Evolutionary conservation across 139 green algal genomes (phyloP).

Genomic region (Protoeuglena noctilucae): DNA sequence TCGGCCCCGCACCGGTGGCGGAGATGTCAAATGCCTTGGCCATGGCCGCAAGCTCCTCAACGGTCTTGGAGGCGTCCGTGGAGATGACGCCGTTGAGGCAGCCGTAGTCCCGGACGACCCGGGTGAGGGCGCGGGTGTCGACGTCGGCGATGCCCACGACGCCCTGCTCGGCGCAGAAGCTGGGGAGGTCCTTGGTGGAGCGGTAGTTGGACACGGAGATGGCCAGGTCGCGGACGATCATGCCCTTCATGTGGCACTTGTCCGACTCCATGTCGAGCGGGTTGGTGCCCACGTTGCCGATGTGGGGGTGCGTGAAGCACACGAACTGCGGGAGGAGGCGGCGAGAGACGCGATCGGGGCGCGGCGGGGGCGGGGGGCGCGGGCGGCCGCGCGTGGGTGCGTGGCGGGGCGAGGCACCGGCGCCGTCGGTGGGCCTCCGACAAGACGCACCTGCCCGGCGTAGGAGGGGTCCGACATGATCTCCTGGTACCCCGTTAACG

Average conservation of each 20-base stretch:
- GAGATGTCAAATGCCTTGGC: conserved; percentile 84
- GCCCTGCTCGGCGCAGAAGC: conserved; percentile 54
- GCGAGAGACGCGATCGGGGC: no score
- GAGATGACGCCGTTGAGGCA: conserved; percentile 21
- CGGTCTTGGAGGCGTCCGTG: conserved; percentile 42
- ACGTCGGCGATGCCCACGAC: conserved; percentile 65
- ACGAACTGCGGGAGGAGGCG: no score
- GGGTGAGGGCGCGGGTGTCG: conserved; percentile 89
- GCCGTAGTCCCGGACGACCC: conserved; percentile 5
- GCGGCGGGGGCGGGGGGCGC: no score
- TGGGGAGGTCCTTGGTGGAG: conserved; percentile 58
- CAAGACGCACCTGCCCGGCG: conserved; percentile 86
- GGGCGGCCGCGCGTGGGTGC: no score
- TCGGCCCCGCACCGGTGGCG: no score
- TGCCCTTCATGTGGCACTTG: conserved; percentile 63
- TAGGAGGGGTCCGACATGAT: conserved; percentile 97
- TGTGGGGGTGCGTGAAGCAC: conserved; percentile 89
- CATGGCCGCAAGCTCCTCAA: conserved; percentile 67
- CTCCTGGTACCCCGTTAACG: conserved; percentile 86
- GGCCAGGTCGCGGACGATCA: conserved; percentile 72
- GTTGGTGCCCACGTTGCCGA: conserved; percentile 97
- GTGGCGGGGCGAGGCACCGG: no score
- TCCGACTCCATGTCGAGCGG: conserved; percentile 68
- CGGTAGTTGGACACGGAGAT: conserved; percentile 90
- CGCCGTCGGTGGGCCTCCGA: no score